These are phyloP conservation scores for Collybiopsis luxurians DNA, from an alignment of 768 basidiomycete species.

Conservation along the genomic window DNA sequence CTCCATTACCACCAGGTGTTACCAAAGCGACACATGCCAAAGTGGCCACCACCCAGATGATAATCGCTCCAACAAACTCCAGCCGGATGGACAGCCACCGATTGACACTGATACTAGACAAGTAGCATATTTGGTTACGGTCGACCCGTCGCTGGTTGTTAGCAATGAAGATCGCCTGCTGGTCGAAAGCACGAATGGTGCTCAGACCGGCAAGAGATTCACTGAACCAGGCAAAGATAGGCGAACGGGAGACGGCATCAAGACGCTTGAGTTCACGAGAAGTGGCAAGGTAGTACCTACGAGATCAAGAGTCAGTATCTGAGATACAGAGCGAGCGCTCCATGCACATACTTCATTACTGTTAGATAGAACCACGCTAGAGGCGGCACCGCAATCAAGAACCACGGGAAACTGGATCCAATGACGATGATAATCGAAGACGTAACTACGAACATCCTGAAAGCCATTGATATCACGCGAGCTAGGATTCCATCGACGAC, in stretches of 20 bases:
- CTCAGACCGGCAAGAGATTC: conserved; percentile 74
- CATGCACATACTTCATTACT: conserved; percentile 67
- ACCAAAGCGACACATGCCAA: conserved; percentile 70
- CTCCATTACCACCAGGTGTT: conserved; percentile 46
- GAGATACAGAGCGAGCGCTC: background rate
- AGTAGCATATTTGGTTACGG: conserved; percentile 78
- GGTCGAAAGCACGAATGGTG: conserved; percentile 80
- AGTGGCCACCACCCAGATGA: conserved; percentile 70
- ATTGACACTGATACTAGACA: conserved; percentile 72
- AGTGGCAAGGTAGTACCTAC: conserved; percentile 83
- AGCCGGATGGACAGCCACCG: conserved; percentile 71
- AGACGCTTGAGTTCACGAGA: conserved; percentile 87
- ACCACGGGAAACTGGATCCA: conserved; percentile 76
- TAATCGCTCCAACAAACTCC: conserved; percentile 78
- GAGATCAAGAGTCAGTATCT: background rate
- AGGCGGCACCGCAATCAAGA: conserved; percentile 73
- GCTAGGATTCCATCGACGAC: conserved; percentile 83
- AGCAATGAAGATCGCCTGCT: conserved; percentile 63
- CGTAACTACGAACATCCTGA: conserved; percentile 60
- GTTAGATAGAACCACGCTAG: conserved; percentile 75
- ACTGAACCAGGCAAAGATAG: conserved; percentile 89
- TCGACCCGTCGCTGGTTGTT: conserved; percentile 77
- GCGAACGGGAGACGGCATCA: conserved; percentile 85
- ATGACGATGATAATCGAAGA: conserved; percentile 71
- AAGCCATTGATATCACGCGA: conserved; percentile 68